Base-by-base conservation (phyloP, 495 filamentous ascomycete genomes). In the Penicillium pulvis region DNA sequence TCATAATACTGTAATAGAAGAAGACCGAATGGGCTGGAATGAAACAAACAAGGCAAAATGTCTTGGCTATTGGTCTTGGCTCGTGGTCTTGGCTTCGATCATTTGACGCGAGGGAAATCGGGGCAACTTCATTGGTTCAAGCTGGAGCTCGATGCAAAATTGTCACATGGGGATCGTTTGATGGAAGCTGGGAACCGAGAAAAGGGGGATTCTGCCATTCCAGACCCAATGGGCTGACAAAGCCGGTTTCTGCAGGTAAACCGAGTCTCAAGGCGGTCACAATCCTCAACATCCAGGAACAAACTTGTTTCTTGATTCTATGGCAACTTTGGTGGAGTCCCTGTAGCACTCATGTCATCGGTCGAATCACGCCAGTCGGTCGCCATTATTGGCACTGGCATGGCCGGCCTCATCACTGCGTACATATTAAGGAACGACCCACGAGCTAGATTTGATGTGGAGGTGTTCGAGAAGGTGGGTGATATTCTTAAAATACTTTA, bases 341-440 rank as follows among this genome's bases (percentile, higher is more conserved):
- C 33, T 36, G n/a, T 30, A 4, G 10, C 28, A 30, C 6, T 17
- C 53, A 35, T 31, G 53, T 8, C 28, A 20, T 28, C 42, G 26
- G 28, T 31, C 9, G 33, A 56, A 39, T 4, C 55, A 16, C 59
- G 46, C 36, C 61, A 70, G 56, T 64, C 57, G 20, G 76, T 81
- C 30, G 80, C 81, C 35, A 70, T 85, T 39, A 66, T 85, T 17
- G 81, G 83, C 53, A 80, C 80, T 8, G 82, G 83, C 8, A 74
- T 85, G 71, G 81, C 83, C 1, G 83, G 83, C 10, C 69, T 85
- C 55, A 77, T 79, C 14, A 72, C 73, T 0, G 80, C 81, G 3
- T 78, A 81, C 55, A 67, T 85, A 28, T 70, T 85, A 7, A 60
- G 74, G n/a, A 65, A 65, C 16, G 80, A 84, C 61, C n/a, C 57